These are phyloP conservation scores for Saccharomycopsis selenospora DNA, from an alignment of 805 yeast genomes.

Conservation along the genomic window DNA sequence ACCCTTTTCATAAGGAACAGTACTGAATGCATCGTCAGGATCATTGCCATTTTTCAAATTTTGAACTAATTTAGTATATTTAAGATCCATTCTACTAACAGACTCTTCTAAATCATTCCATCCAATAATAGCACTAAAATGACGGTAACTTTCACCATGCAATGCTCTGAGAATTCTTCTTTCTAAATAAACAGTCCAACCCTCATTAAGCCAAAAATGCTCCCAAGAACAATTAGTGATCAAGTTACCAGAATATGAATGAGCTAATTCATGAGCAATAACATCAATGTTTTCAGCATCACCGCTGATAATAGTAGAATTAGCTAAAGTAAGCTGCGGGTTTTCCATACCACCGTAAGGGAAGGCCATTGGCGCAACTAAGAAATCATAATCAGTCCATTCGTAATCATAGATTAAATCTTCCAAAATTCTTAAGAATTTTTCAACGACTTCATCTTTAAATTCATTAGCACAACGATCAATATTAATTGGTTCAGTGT, in stretches of 20 bases:
- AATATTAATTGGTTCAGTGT: constrained; percentile 65
- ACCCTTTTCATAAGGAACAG: constrained; percentile 90
- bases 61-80: constrained; percentile 62
- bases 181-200: constrained; percentile 92
- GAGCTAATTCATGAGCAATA: constrained; percentile 88
- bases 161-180: constrained; percentile 70
- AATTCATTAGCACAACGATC: constrained; percentile 73
- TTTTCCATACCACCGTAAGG: constrained; percentile 97
- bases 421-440: constrained; percentile 74
- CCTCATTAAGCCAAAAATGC: constrained; percentile 92
- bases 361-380: constrained; percentile 67
- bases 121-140: constrained; percentile 78
- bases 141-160: constrained; percentile 75
- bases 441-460: constrained; percentile 65
- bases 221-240: constrained; percentile 91
- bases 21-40: constrained; percentile 84
- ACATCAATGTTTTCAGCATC: constrained; percentile 84
- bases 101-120: constrained; percentile 75
- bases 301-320: constrained; percentile 80
- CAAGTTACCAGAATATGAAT: constrained; percentile 87
- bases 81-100: constrained; percentile 55
- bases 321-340: constrained; percentile 85
- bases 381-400: constrained; percentile 76
- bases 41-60: constrained; percentile 62
- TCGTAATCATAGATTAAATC: constrained; percentile 68